These are phyloP conservation scores for Rhynchospora breviuscula DNA, from an alignment of 176 grass and related monocot genomes.

Conservation along the genomic window DNA sequence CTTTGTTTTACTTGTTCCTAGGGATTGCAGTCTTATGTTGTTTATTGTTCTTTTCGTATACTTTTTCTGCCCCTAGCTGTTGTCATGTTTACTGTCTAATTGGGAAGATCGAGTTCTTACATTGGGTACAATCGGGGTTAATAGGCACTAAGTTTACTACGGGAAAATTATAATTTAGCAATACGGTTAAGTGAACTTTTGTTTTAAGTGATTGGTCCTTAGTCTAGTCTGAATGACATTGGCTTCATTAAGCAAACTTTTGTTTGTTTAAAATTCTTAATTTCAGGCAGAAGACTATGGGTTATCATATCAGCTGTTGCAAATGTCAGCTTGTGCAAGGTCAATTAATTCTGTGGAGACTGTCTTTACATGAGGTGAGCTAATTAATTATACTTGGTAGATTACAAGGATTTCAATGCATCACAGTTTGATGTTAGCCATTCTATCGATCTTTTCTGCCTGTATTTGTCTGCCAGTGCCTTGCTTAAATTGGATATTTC, in stretches of 20 bases:
- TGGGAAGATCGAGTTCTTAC: neutral
- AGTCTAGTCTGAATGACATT: neutral
- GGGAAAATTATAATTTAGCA: too few relatives aligned
- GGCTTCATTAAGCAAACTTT: slow-evolving; percentile 6
- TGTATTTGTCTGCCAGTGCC: neutral
- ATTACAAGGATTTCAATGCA: neutral
- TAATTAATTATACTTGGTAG: neutral
- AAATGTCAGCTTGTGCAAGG: slow-evolving; percentile 76
- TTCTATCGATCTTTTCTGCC: too few relatives aligned
- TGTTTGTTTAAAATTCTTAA: slow-evolving; percentile 2
- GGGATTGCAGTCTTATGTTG: neutral
- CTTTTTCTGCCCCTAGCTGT: neutral
- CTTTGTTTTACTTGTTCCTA: neutral
- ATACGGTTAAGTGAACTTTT: too few relatives aligned
- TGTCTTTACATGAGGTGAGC: slow-evolving; percentile 86
- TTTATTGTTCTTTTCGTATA: neutral
- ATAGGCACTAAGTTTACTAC: neutral
- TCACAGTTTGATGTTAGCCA: neutral
- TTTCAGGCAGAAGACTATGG: slow-evolving; percentile 82
- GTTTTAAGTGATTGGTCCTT: too few relatives aligned
- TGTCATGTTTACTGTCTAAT: neutral
- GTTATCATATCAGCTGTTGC: slow-evolving; percentile 60
- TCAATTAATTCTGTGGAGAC: slow-evolving; percentile 96
- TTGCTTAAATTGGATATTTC: neutral
- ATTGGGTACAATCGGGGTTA: neutral